Base-by-base conservation (phyloP, 2,329 filamentous ascomycete species). In the Neonectria punicea region DNA sequence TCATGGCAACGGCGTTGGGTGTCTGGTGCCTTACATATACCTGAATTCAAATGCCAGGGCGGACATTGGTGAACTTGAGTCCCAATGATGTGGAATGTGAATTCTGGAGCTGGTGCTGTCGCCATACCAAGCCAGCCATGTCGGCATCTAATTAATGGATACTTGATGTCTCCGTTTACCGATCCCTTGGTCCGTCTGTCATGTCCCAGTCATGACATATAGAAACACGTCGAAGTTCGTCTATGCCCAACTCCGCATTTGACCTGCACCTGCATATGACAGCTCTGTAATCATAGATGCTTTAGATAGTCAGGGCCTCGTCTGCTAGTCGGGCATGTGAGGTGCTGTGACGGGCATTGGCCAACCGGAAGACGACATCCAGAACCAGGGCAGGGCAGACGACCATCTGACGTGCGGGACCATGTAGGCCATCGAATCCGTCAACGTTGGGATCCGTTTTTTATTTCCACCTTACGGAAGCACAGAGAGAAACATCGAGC, bases 1-100 rank as follows among this genome's bases (percentile, higher is more conserved):
- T 76, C 74, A 78, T 76, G 72, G 76, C 75, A 79, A 71, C 63
- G 77, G 77, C 71, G 77, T 77, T 75, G 69, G 71, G 73, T 77
- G 67, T 75, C 71, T 68, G 69, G 71, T 67, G 70, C 73, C 75
- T 73, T 68, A 70, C 73, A 74, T 75, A 76, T 76, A 73, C 74
- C 71, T 78, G 72, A 72, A 73, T 69, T 71, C 61, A 62, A 64
- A 51, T 61, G 47, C 54, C 53, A 44, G 20, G 58, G 46, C 65
- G 67, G 65, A 63, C 56, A 43, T 63, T 70, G 58, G 67, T 67
- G 65, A 72, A 67, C 56, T 51, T 50, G 53, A 28, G 53, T 49
- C 47, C 47, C 16, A 16, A 50, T 46, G n/a, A 43, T 53, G 34
- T 32, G 36, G n/a, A 16, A 22, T 18, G 47, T 44, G 49, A 41